Percentiles rank a stretch among this genome's conserved stretches.
Conservation (phyloP, 106 monocot genomes). For the Hemerocallis citrina region DNA sequence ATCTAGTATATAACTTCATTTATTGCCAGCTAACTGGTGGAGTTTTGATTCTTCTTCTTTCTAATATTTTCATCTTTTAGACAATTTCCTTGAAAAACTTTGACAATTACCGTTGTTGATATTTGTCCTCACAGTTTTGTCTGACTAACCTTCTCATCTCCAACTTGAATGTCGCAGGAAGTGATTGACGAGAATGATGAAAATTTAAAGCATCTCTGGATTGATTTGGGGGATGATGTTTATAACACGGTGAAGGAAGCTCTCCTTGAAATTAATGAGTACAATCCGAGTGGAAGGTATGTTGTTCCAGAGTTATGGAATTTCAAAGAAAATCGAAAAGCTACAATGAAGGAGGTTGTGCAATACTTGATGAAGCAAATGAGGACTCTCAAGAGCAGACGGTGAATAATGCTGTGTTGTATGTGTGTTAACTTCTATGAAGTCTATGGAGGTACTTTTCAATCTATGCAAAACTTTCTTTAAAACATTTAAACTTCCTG, state of each 20-base stretch:
- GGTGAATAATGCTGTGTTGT: slow-evolving; percentile 9
- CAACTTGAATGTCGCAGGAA: slow-evolving; percentile 36
- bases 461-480: too few species aligned
- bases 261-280: slow-evolving; percentile 72
- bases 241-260: slow-evolving; percentile 61
- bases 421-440: too few species aligned
- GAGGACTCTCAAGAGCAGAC: slow-evolving; percentile 22
- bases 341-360: slow-evolving; percentile 50
- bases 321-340: slow-evolving; percentile 52
- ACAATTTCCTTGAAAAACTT: too few species aligned
- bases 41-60: too few species aligned
- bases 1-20: not conserved
- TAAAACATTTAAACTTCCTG: too few species aligned
- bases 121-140: not conserved
- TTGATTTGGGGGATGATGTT: slow-evolving; percentile 60
- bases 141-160: not conserved
- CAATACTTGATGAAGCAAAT: slow-evolving; percentile 37
- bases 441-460: not conserved
- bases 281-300: slow-evolving; percentile 55
- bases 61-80: too few species aligned
- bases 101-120: too few species aligned
- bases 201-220: slow-evolving; percentile 36
- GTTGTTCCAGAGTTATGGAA: slow-evolving; percentile 61
- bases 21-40: too few species aligned
- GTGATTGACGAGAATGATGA: slow-evolving; percentile 61